Conservation (phyloP, 2,329 filamentous ascomycete species). For the Penicillium hordei region DNA sequence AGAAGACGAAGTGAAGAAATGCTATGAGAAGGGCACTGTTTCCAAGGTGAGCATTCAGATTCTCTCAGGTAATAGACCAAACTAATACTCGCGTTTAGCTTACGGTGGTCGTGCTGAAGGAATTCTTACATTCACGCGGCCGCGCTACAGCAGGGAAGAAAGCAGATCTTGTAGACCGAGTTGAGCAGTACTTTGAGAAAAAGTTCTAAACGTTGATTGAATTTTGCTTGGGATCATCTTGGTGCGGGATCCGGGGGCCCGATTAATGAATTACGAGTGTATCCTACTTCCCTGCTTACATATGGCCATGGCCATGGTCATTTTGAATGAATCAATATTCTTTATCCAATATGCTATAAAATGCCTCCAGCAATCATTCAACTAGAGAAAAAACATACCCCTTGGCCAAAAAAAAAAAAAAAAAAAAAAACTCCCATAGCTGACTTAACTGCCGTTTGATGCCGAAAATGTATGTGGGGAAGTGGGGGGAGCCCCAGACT, state of each 20-base stretch:
- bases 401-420: not conserved
- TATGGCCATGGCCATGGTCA: not conserved
- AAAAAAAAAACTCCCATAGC: too few species aligned
- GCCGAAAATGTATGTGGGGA: conserved; percentile 4
- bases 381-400: not conserved
- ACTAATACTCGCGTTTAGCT: conserved; percentile 33
- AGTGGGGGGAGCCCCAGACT: conserved; percentile 7
- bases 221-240: not conserved
- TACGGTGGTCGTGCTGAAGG: conserved; percentile 49
- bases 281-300: not conserved
- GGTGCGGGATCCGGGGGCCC: not conserved
- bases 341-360: not conserved
- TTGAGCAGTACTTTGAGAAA: conserved; percentile 50
- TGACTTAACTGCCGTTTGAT: not conserved
- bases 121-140: conserved; percentile 47
- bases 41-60: conserved; percentile 37
- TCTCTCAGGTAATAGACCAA: not conserved
- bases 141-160: conserved; percentile 50
- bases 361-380: not conserved
- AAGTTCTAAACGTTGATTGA: conserved; percentile 30
- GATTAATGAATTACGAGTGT: conserved; percentile 5
- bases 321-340: not conserved
- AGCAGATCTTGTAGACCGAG: conserved; percentile 51
- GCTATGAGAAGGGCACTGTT: conserved; percentile 46
- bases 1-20: conserved; percentile 42